Evolutionary conservation across 257 asterid species (phyloP).

Genomic region (Nicotiana tabacum): DNA sequence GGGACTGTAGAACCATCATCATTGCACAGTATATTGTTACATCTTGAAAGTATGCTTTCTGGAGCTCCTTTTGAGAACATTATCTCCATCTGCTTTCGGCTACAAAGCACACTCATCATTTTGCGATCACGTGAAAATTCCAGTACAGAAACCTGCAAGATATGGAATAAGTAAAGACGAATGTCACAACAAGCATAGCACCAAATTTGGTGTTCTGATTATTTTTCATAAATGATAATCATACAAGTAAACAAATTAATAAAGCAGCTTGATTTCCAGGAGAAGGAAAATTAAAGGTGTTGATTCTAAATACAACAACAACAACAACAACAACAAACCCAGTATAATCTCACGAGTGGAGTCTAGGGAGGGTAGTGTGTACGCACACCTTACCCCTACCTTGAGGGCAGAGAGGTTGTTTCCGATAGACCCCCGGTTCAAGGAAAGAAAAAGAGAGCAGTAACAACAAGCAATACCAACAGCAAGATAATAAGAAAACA

Average conservation of each 20-base stretch:
- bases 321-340: too few species aligned
- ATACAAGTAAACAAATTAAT: not conserved
- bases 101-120: conserved; percentile 99
- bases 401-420: too few species aligned
- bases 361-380: too few species aligned
- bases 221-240: not conserved
- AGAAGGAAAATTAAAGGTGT: not conserved
- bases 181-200: not conserved
- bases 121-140: conserved; percentile 99
- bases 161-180: conserved; percentile 1
- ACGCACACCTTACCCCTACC: too few species aligned
- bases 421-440: too few species aligned
- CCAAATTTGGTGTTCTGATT: not conserved
- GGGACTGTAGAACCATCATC: conserved; percentile 80
- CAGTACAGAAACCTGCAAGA: conserved; percentile 70
- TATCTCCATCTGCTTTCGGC: conserved; percentile 83
- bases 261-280: not conserved
- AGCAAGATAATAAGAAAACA: too few species aligned
- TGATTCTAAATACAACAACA: not conserved
- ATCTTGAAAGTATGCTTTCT: conserved; percentile 86
- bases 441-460: too few species aligned
- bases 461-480: too few species aligned
- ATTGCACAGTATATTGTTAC: conserved; percentile 84
- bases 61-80: conserved; percentile 99
- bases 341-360: too few species aligned